Base-by-base conservation (phyloP, 345 rosid species). In the Rhodamnia argentea region DNA sequence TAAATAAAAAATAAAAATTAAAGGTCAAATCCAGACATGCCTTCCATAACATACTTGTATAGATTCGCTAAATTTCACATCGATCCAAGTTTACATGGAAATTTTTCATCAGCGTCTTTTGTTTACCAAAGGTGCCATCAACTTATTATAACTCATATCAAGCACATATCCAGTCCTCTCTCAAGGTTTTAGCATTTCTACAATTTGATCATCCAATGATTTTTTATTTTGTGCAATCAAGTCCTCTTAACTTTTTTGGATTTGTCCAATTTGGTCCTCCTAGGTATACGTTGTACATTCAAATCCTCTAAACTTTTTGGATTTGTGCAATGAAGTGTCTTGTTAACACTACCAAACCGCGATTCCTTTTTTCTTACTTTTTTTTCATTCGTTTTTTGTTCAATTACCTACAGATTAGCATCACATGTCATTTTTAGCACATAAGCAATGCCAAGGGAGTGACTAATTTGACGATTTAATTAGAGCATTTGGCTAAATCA, bases 391-490 rank as follows among this genome's bases (percentile, higher is more conserved):
- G 3, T 27, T 14, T 27, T 59, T 29, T 64, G 37, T 16, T 32
- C 23, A 8, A 7, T 15, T 16, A 32, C 6, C 44, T 3, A 22
- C n/a, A 23, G 8, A 56, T 23, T 23, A 56, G n/a, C 59, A 23
- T 6, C 24, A 7, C 24, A 7, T 3, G 57, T 56, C 59, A 23
- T 56, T 32, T 18, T 4, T 18, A 70, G 4, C 7, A 2, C 24
- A 70, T 22, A 1, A 70, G 4, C 24, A 64, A 70, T 70, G 78
- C 44, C 47, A 18, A 12, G 0, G 32, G 47, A 64, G 12, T 70
- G 32, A 70, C 9, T 70, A 70, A 0, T 18, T 13, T 0, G 1
- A 32, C 13, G 0, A 2, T 70, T 18, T 32, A 32, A 24, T 32
- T 32, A 1, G 47, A 70, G 10, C 4, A 32, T 13, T 3, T 15